Evolutionary conservation across 768 basidiomycete genomes (phyloP).

Genomic region (Tylopilus plumbeoviolaceoides): DNA sequence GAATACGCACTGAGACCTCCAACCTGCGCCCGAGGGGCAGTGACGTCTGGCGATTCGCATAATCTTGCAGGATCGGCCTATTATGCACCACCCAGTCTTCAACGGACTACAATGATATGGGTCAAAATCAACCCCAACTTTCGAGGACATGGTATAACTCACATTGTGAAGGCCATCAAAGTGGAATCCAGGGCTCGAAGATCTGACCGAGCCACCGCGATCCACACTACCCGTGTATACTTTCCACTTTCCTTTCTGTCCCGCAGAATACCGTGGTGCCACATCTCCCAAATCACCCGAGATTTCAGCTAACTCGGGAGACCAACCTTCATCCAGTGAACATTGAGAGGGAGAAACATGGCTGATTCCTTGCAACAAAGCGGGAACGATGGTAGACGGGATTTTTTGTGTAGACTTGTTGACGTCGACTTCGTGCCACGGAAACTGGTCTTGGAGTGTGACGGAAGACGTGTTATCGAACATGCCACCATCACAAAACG

Average conservation of each 20-base stretch:
- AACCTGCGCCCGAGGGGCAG: conserved; percentile 25
- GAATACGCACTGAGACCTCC: conserved; percentile 20
- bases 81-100: conserved; percentile 24
- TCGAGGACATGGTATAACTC: not conserved
- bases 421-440: conserved; percentile 1
- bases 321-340: not conserved
- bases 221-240: not conserved
- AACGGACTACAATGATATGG: conserved; percentile 5
- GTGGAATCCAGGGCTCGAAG: conserved; percentile 1
- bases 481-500: not conserved
- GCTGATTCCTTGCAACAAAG: conserved; percentile 10
- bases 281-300: not conserved
- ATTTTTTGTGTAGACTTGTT: conserved; percentile 3
- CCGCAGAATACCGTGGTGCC: conserved; percentile 3
- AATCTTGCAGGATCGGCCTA: conserved; percentile 22
- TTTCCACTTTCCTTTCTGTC: conserved; percentile 18
- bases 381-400: conserved; percentile 15
- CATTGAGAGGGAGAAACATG: not conserved
- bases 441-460: conserved; percentile 9
- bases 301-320: not conserved
- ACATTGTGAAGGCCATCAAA: not conserved
- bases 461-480: conserved; percentile 11
- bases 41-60: conserved; percentile 25
- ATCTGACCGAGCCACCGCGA: not conserved
- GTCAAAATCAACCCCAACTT: not conserved